Conservation (phyloP, 768 basidiomycete genomes). For the Agrocybe praecox region DNA sequence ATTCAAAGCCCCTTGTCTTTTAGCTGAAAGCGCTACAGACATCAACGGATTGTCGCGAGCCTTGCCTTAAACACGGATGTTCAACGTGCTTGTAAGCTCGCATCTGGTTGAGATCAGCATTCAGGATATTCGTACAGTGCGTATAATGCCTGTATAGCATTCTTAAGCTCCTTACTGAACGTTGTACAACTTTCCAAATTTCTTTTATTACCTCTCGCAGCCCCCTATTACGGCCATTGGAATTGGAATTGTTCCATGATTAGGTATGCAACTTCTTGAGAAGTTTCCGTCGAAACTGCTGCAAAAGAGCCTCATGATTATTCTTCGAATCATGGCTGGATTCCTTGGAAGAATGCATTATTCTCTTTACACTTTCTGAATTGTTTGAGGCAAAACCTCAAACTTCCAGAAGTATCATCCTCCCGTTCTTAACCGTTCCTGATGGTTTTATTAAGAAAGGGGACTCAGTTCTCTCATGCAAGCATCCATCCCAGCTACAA, state of each 20-base stretch:
- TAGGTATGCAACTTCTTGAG: conserved; percentile 14
- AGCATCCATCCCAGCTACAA: neutral
- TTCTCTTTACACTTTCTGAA: conserved; percentile 6
- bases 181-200: neutral
- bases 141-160: no score
- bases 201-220: neutral
- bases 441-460: neutral
- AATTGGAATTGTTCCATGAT: neutral
- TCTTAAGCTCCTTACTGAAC: no score
- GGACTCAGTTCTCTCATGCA: conserved; percentile 11
- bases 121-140: no score
- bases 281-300: conserved; percentile 3
- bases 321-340: neutral
- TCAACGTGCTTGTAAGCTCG: no score
- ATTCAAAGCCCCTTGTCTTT: no score
- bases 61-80: no score
- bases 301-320: conserved; percentile 1
- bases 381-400: conserved; percentile 2
- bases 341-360: neutral
- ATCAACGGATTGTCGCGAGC: no score
- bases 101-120: no score
- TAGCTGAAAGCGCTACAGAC: no score
- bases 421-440: neutral
- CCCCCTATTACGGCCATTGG: neutral
- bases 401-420: conserved; percentile 7